These are phyloP conservation scores for Candolleomyces aberdarensis DNA, from an alignment of 768 basidiomycete genomes.

Conservation along the genomic window DNA sequence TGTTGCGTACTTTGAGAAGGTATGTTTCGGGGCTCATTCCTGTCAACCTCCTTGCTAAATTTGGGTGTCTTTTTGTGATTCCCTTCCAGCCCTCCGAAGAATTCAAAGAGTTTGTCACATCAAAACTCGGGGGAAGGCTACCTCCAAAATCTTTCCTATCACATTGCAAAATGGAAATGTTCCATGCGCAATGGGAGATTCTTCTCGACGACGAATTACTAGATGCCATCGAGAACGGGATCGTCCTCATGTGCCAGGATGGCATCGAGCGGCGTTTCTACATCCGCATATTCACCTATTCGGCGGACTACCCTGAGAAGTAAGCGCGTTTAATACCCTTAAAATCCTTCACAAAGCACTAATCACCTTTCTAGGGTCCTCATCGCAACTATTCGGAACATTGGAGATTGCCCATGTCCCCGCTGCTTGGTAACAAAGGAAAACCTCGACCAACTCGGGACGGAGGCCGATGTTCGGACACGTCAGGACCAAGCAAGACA, in stretches of 20 bases:
- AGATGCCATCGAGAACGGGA: conserved; percentile 20
- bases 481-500: background rate
- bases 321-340: conserved; percentile 10
- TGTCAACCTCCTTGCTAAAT: too few relatives aligned
- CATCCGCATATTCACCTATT: conserved; percentile 25
- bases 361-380: conserved; percentile 19
- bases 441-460: conserved; percentile 10
- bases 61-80: background rate
- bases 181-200: conserved; percentile 23
- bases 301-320: conserved; percentile 31
- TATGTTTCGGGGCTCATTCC: background rate
- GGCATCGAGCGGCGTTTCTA: conserved; percentile 18
- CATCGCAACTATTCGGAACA: conserved; percentile 17
- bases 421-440: conserved; percentile 12
- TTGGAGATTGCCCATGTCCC: conserved; percentile 19
- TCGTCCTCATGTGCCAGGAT: conserved; percentile 24
- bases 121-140: background rate
- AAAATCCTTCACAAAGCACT: background rate
- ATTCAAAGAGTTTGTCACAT: background rate
- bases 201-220: conserved; percentile 22
- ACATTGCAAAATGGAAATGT: conserved; percentile 24
- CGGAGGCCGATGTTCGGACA: background rate
- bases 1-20: conserved; percentile 27
- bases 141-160: conserved; percentile 13
- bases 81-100: background rate